phyloP scores from a whole-genome alignment of 1,284 basidiomycete species.

The Microbotryomycetes sp. region DNA sequence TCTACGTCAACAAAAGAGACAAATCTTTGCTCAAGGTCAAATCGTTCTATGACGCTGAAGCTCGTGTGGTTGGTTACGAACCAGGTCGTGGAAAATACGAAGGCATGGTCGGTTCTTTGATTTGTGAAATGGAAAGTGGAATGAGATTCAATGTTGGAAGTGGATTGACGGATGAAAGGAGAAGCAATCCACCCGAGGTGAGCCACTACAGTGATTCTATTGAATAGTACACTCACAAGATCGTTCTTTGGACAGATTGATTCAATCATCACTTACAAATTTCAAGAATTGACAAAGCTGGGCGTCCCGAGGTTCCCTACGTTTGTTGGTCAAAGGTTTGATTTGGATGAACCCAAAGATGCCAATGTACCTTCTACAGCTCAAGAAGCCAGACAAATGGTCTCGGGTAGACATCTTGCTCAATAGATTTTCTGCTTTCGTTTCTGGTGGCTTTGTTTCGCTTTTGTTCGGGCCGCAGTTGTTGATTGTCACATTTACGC shows the following conservation, averaged over 20 bases:
- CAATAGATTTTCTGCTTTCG: too few species aligned
- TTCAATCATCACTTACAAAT: conserved; percentile 57
- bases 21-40: conserved; percentile 58
- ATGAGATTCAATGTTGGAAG: conserved; percentile 55
- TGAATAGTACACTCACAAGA: too few species aligned
- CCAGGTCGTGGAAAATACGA: conserved; percentile 54
- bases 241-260: conserved; percentile 47
- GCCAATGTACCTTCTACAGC: conserved; percentile 45
- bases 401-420: too few species aligned
- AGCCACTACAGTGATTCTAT: too few species aligned
- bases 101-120: conserved; percentile 53
- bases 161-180: conserved; percentile 44
- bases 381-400: too few species aligned
- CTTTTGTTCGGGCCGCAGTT: too few species aligned
- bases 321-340: conserved; percentile 53
- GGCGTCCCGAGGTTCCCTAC: conserved; percentile 53
- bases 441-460: too few species aligned
- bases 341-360: conserved; percentile 54
- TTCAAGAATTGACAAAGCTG: conserved; percentile 58
- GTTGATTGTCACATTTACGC: too few species aligned
- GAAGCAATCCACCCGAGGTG: conserved; percentile 23
- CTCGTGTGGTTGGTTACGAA: conserved; percentile 55
- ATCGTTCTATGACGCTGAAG: conserved; percentile 63
- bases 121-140: conserved; percentile 58
- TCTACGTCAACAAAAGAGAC: conserved; percentile 55